Base-by-base conservation (phyloP, 2,329 filamentous ascomycete genomes). In the Fusarium xyrophilum region DNA sequence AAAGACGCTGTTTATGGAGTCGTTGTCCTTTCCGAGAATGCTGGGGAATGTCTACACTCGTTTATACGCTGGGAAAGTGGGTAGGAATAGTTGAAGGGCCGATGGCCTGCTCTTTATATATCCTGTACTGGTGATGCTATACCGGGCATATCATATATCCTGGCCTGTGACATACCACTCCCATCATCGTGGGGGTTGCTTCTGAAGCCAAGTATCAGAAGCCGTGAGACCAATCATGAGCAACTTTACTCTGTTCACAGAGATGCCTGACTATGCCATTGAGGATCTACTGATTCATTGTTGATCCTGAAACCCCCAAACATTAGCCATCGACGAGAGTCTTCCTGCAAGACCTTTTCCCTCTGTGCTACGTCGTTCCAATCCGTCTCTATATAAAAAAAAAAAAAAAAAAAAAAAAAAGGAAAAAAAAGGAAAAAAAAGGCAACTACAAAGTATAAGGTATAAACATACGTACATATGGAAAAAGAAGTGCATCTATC, bases 261-360 rank as follows among this genome's bases (percentile, higher is more conserved):
- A 63, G 33, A 54, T 19, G 28, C 14, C 21, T 38, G 12, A 30
- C 19, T 44, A 32, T 51, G 42, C 10, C 28, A 55, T 19, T 46
- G 65, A 67, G 43, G 33, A 52, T 61, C 51, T 69, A 61, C 46
- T 56, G 51, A 56, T 65, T 70, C 63, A 58, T 59, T 67, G 68
- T 69, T 61, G 65, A 65, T 65, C 61, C 68, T 68, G 59, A 65
- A 69, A 58, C 67, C 63, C 55, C 63, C 47, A 70, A 70, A 60
- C 27, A 44, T 60, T 46, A 50, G 33, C 46, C 28, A 46, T 66
- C 21, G 38, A 60, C 30, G 11, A 53, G 62, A 50, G 50, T 54
- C 52, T 50, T 12, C 27, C n/a, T 21, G 28, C 36, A 30, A 46
- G 32, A 62, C 50, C 39, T 39, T 55, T 33, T 27, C 30, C 39